Evolutionary conservation across 495 filamentous ascomycete genomes (phyloP).

Genomic region (Wilcoxina mikolae): DNA sequence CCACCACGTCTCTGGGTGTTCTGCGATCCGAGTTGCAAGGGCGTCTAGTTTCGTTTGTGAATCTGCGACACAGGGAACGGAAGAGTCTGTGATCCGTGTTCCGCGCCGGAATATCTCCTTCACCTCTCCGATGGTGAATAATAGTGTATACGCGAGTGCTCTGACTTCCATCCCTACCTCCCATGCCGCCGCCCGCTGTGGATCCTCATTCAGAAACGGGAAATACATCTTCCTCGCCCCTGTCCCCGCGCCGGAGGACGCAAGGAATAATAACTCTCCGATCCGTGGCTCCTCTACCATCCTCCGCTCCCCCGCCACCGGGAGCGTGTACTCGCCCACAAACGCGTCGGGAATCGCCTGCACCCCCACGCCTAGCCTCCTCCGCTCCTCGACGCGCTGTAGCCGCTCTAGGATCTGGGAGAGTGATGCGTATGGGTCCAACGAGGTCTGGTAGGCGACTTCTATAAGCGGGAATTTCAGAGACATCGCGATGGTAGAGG

Average conservation of each 20-base stretch:
- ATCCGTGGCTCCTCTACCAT: conserved; percentile 15
- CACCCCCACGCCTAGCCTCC: conserved; percentile 8
- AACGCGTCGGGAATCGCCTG: conserved; percentile 8
- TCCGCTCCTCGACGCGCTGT: conserved; percentile 6
- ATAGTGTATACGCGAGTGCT: conserved; percentile 12
- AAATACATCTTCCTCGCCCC: conserved; percentile 15
- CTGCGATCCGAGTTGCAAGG: not conserved
- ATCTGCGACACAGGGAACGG: not conserved
- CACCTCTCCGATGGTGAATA: conserved; percentile 9
- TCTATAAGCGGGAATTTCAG: conserved; percentile 15
- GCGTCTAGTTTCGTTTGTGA: not conserved
- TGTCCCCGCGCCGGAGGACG: not conserved
- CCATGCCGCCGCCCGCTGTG: conserved; percentile 17
- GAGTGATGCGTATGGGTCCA: conserved; percentile 3
- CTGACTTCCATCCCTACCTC: conserved; percentile 13
- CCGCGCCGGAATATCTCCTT: conserved; percentile 19
- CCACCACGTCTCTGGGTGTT: not conserved
- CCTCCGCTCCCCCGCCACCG: not conserved
- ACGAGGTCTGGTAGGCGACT: conserved; percentile 4
- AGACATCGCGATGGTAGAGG: not conserved
- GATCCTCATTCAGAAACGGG: conserved; percentile 24
- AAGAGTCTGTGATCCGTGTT: conserved; percentile 9
- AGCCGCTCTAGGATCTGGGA: conserved; percentile 3
- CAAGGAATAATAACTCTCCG: conserved; percentile 12
- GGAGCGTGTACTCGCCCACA: conserved; percentile 8